Evolutionary conservation across 768 basidiomycete species (phyloP).

Genomic region (Trametes meyenii): DNA sequence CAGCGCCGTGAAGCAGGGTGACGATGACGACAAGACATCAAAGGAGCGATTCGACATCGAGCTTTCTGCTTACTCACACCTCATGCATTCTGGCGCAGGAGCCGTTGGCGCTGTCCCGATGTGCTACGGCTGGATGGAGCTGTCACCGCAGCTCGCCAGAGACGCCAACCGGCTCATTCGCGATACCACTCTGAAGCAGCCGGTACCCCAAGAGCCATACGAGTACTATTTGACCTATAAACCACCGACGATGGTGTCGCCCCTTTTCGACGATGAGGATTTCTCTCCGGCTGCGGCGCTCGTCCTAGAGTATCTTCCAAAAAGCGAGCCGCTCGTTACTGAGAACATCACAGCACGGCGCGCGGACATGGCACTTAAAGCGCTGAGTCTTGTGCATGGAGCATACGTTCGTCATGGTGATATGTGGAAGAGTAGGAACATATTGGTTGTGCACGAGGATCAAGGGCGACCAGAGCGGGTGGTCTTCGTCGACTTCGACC

Average conservation of each 20-base stretch:
- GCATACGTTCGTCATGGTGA: conserved; percentile 19
- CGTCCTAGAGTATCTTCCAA: conserved; percentile 20
- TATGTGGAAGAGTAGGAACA: background rate
- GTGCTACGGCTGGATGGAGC: conserved; percentile 20
- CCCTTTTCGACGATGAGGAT: background rate
- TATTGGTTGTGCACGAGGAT: background rate
- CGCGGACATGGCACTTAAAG: conserved; percentile 12
- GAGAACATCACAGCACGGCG: conserved; percentile 5
- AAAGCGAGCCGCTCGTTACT: background rate
- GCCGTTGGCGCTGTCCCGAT: conserved; percentile 15
- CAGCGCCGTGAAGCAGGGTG: background rate
- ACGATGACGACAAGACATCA: background rate
- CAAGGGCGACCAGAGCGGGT: background rate
- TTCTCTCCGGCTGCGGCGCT: conserved; percentile 6
- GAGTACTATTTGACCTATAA: background rate
- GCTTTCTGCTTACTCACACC: conserved; percentile 15
- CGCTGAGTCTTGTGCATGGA: conserved; percentile 10
- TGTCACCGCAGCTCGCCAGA: background rate
- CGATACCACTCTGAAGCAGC: background rate
- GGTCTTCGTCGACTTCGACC: background rate
- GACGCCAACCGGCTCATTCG: background rate
- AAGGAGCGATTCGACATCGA: background rate
- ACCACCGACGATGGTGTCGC: background rate
- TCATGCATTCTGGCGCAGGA: conserved; percentile 12
- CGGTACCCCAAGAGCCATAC: too few relatives aligned